Percentiles rank a stretch among this genome's conserved stretches.
Evolutionary conservation across 345 rosid species (phyloP).

Genomic region (Microcos paniculata): DNA sequence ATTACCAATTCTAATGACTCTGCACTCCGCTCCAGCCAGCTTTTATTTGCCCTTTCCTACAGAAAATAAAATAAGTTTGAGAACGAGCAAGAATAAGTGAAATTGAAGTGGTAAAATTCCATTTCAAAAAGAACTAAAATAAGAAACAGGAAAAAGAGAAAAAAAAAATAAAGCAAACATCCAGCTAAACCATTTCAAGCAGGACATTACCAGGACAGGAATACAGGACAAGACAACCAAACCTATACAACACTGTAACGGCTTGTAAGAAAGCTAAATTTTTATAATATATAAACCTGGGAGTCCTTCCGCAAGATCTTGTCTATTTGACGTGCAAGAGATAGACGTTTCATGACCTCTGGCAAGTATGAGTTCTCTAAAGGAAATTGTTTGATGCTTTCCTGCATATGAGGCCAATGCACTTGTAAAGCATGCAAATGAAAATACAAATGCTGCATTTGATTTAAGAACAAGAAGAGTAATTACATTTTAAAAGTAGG

Average conservation of each 20-base stretch:
- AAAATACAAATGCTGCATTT: neutral
- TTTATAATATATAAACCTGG: conserved; percentile 46
- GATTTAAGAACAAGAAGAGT: neutral
- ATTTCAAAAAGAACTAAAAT: neutral
- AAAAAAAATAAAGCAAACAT: neutral
- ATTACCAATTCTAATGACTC: conserved; percentile 66
- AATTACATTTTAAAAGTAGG: conserved; percentile 8
- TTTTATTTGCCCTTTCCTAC: conserved; percentile 78
- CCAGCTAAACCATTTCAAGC: conserved; percentile 4
- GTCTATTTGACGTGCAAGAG: conserved; percentile 92
- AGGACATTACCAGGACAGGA: neutral
- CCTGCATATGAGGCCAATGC: conserved; percentile 48
- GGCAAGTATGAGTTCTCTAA: conserved; percentile 83
- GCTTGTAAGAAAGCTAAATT: neutral
- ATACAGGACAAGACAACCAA: neutral
- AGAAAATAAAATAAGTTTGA: conserved; percentile 20
- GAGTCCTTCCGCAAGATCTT: conserved; percentile 72
- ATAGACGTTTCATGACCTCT: conserved; percentile 76
- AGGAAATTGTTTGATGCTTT: conserved; percentile 78
- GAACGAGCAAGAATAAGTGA: neutral
- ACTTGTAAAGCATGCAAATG: neutral
- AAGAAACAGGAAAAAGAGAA: conserved; percentile 1
- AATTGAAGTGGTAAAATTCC: neutral
- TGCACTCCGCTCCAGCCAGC: conserved; percentile 82
- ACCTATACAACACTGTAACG: neutral